Percentiles rank a stretch among this genome's conserved stretches.
These are phyloP conservation scores for Lonicera japonica DNA, from an alignment of 129 eudicot genomes.

Conservation along the genomic window DNA sequence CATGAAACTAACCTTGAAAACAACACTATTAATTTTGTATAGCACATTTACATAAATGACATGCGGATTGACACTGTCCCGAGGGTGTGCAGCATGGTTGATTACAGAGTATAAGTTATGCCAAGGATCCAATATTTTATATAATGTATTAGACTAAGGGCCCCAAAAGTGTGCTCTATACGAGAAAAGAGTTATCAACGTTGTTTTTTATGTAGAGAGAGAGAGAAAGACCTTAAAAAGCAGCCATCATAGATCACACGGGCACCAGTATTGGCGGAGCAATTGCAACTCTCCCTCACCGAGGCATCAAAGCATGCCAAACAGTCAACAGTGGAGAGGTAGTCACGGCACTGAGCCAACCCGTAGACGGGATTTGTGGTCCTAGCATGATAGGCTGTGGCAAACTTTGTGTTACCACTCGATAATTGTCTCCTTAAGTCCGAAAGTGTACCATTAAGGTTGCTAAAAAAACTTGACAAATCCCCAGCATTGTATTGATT, in stretches of 20 bases:
- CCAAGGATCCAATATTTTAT: too few species aligned
- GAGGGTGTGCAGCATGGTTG: too few species aligned
- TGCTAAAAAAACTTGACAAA: constrained; percentile 25
- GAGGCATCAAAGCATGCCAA: constrained; percentile 57
- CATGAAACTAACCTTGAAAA: too few species aligned
- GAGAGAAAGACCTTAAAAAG: constrained; percentile 47
- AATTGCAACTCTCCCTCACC: constrained; percentile 31
- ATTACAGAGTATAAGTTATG: too few species aligned
- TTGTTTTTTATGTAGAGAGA: too few species aligned
- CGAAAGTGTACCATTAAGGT: constrained; percentile 45
- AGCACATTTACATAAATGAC: too few species aligned
- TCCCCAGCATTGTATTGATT: constrained; percentile 43
- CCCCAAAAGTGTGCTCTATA: too few species aligned
- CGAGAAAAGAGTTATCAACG: too few species aligned
- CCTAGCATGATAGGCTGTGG: constrained; percentile 40
- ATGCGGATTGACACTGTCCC: too few species aligned
- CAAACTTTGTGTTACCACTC: constrained; percentile 38
- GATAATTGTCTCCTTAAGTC: constrained; percentile 35
- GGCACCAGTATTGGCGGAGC: constrained; percentile 61
- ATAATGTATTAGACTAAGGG: too few species aligned
- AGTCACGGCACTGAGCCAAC: constrained; percentile 63
- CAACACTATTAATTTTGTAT: too few species aligned
- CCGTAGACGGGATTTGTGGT: constrained; percentile 54
- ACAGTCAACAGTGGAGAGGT: constrained; percentile 46
- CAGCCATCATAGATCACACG: constrained; percentile 70